Evolutionary conservation across 208 protist genomes (phyloP), one percentile per base, ranked within the genome.

Genomic region (Leishmania martiniquensis): DNA sequence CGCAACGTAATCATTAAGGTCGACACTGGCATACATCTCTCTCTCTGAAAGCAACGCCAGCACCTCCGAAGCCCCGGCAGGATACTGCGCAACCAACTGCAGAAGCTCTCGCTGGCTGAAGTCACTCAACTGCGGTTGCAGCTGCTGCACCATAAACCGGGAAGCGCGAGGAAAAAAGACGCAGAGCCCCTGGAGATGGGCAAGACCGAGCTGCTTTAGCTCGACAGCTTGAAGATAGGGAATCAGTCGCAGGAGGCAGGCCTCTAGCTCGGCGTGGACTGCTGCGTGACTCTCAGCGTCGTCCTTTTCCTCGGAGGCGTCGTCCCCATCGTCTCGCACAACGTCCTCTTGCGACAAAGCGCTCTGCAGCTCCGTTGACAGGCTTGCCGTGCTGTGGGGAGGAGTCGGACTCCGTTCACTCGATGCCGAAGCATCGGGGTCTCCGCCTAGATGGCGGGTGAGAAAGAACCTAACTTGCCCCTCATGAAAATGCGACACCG

Each of bases 31-130:
- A 25, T 70, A 59, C 60, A 94, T 73, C 74, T 96, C 92, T 22
- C 74, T 63, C 49, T 85, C 80, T 4, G 72, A 22, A 57, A 97
- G 78, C n/a, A 86, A 63, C 44, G 59, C 60, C 39, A 89, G 49
- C 17, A 96, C 83, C 15, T 89, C 68, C 4, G 80, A 72, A 55
- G 74, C 77, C 5, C 83, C 75, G 7, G 66, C 67, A 39, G 87
- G 88, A 68, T 93, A 95, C 52, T 85, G 78, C 20, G 82, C 65
- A 0, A 83, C 87, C n/a, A 95, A 76, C 39, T 81, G 81, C 29
- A 97, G 82, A 39, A 97, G 73, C 45, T 97, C 92, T 12, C 83
- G 76, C 57, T 83, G 83, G 10, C 85, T 82, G 37, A 96, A 87
- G 10, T 83, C 54, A 13, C 32, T 37, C 45, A 94, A n/a, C 60